These are phyloP conservation scores for Yarrowia porcina DNA, from an alignment of 805 yeast genomes.

Conservation along the genomic window DNA sequence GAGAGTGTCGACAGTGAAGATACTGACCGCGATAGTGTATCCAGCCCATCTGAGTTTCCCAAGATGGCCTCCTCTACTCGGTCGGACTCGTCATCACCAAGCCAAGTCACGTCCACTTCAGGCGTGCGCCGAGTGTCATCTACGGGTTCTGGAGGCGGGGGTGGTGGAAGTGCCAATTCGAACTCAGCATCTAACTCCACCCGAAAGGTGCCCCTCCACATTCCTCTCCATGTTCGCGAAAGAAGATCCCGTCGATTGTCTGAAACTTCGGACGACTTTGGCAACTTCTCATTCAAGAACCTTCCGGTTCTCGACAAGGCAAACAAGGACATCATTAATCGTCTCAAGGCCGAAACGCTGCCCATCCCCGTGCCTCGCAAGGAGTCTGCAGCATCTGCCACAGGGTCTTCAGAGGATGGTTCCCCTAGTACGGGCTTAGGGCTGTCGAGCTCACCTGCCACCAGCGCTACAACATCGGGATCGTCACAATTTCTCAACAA, in stretches of 20 bases:
- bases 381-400: slow-evolving; percentile 2
- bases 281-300: slow-evolving; percentile 87
- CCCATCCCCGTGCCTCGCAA: slow-evolving; percentile 20
- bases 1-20: slow-evolving; percentile 36
- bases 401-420: slow-evolving; percentile 11
- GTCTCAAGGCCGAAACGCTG: slow-evolving; percentile 79
- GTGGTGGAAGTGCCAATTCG: background rate
- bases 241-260: slow-evolving; percentile 64
- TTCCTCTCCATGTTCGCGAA: slow-evolving; percentile 57
- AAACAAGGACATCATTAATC: slow-evolving; percentile 84
- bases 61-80: background rate
- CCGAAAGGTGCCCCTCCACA: slow-evolving; percentile 44
- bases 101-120: background rate
- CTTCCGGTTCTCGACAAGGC: slow-evolving; percentile 88
- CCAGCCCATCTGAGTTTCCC: slow-evolving; percentile 8
- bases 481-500: slow-evolving; percentile 12
- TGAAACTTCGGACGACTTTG: slow-evolving; percentile 67
- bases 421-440: slow-evolving; percentile 11
- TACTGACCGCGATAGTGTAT: slow-evolving; percentile 30
- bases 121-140: slow-evolving; percentile 6
- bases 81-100: background rate
- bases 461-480: background rate
- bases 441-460: slow-evolving; percentile 8
- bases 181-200: background rate
- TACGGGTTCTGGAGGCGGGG: background rate